Evolutionary conservation across 129 eudicot species (phyloP).

Genomic region (Centaurea solstitialis): DNA sequence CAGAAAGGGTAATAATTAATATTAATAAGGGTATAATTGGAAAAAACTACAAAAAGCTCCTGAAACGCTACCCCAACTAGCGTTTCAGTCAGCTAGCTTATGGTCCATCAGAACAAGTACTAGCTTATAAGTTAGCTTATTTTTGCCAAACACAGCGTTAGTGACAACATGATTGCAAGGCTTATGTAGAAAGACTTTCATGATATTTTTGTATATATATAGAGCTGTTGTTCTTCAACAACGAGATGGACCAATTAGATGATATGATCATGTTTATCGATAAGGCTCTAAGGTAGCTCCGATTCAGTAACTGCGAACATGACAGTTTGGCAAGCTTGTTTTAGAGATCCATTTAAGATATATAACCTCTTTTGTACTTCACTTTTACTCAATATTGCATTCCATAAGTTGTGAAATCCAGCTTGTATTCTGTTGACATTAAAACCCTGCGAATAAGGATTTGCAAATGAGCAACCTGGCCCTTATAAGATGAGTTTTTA

Average conservation of each 20-base stretch:
- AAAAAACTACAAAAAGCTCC: too few species aligned
- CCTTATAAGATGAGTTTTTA: background rate
- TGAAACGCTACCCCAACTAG: too few species aligned
- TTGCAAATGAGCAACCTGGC: background rate
- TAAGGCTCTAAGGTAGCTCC: constrained; percentile 11
- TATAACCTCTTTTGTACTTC: background rate
- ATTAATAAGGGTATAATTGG: too few species aligned
- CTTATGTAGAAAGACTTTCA: constrained; percentile 10
- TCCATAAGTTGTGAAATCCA: background rate
- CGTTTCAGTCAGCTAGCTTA: too few species aligned
- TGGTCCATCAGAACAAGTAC: too few species aligned
- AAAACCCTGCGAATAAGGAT: background rate
- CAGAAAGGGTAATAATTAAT: too few species aligned
- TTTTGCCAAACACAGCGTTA: too few species aligned
- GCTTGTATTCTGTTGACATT: background rate
- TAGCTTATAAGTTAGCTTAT: too few species aligned
- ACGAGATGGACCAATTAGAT: background rate
- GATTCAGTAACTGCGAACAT: background rate
- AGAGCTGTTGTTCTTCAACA: background rate
- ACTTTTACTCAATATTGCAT: background rate
- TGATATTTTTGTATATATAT: background rate
- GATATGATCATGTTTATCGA: background rate
- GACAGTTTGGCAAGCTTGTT: constrained; percentile 8
- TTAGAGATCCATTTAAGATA: background rate
- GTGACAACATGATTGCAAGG: background rate